Evolutionary conservation across 768 basidiomycete species (phyloP).

Genomic region (Pulveroboletus sp.): DNA sequence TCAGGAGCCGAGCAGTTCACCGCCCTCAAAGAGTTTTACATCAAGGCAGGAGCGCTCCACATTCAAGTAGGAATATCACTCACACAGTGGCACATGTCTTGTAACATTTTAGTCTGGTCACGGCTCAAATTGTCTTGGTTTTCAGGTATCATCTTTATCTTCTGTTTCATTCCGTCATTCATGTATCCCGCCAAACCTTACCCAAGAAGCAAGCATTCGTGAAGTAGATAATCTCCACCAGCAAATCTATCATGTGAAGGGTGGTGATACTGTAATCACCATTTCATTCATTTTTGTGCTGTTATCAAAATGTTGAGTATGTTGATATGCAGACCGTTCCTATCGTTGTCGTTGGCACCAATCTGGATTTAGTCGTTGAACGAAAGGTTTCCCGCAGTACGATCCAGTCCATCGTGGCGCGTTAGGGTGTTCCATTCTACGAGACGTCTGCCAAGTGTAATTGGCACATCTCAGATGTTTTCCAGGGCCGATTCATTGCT

Average conservation of each 20-base stretch:
- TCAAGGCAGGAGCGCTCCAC: slow-evolving; percentile 48
- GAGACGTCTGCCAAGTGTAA: slow-evolving; percentile 87
- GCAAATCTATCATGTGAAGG: slow-evolving; percentile 78
- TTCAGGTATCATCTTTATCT: slow-evolving; percentile 54
- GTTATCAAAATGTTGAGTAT: slow-evolving; percentile 2
- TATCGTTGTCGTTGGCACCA: slow-evolving; percentile 84
- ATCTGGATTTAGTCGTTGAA: slow-evolving; percentile 76
- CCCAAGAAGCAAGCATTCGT: slow-evolving; percentile 74
- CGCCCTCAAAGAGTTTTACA: slow-evolving; percentile 75
- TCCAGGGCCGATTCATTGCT: too few species aligned
- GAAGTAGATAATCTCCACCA: slow-evolving; percentile 79
- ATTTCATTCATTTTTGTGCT: background rate
- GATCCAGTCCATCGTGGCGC: slow-evolving; percentile 58
- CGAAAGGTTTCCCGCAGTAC: slow-evolving; percentile 67
- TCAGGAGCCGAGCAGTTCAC: slow-evolving; percentile 86
- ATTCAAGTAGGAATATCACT: background rate
- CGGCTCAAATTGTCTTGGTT: slow-evolving; percentile 78
- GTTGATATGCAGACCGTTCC: slow-evolving; percentile 50
- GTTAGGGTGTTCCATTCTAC: slow-evolving; percentile 74
- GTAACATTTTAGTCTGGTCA: slow-evolving; percentile 47
- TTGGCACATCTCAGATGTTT: slow-evolving; percentile 76
- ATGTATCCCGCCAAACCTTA: slow-evolving; percentile 49
- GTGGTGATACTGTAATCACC: slow-evolving; percentile 52
- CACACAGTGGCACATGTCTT: background rate
- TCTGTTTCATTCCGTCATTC: background rate